A percentile compares a stretch with the other conserved stretches of the same genome.
These are phyloP conservation scores for Cyclocybe aegerita DNA, from an alignment of 768 basidiomycete genomes.

Conservation along the genomic window DNA sequence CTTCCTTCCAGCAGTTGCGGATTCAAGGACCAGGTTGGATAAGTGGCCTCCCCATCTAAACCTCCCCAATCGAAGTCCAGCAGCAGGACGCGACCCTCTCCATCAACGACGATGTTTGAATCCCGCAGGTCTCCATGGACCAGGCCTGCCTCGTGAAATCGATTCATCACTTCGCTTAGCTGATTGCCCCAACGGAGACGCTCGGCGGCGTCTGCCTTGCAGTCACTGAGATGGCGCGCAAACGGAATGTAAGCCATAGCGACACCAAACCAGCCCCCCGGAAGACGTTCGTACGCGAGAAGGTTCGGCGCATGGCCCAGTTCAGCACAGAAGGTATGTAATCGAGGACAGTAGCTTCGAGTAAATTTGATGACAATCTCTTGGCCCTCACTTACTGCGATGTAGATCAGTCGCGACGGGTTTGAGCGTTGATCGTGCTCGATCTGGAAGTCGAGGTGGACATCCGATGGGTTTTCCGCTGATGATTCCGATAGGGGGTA, in stretches of 20 bases:
- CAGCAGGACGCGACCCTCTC: not conserved
- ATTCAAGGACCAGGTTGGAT: slow-evolving; percentile 11
- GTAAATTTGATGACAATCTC: slow-evolving; percentile 19
- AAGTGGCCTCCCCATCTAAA: slow-evolving; percentile 8
- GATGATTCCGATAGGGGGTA: not conserved
- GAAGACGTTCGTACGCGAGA: not conserved
- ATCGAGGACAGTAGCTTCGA: slow-evolving; percentile 10
- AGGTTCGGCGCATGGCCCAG: slow-evolving; percentile 17
- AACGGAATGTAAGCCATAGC: no score
- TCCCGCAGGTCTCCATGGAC: slow-evolving; percentile 6
- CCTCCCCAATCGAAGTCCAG: slow-evolving; percentile 18
- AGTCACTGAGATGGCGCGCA: no score
- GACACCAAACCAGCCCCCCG: no score
- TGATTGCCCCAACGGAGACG: no score
- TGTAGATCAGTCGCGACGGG: slow-evolving; percentile 4
- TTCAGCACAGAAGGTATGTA: slow-evolving; percentile 18
- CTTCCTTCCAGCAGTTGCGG: slow-evolving; percentile 6
- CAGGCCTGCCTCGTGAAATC: not conserved
- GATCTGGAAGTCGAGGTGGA: slow-evolving; percentile 4
- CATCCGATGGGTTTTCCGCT: not conserved
- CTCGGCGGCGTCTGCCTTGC: no score
- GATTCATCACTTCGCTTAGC: no score
- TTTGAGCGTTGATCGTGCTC: not conserved
- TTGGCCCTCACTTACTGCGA: not conserved
- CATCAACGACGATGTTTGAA: slow-evolving; percentile 1